phyloP scores from a whole-genome alignment of 176 grass and related monocot genomes.

The Poa annua region DNA sequence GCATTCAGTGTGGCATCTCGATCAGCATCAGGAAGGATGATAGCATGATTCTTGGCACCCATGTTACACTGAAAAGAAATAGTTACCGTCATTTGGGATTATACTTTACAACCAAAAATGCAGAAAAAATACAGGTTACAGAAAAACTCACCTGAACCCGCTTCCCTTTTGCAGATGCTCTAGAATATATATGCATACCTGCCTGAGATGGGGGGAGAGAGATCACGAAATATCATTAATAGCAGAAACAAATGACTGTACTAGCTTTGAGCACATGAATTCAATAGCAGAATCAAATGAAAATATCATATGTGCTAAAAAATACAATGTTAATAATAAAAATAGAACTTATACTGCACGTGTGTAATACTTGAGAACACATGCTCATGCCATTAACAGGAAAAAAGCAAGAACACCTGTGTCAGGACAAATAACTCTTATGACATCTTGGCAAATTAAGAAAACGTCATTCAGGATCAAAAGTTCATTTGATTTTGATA shows the following conservation, averaged over 20 bases:
- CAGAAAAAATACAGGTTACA: conserved; percentile 3
- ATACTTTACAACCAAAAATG: conserved; percentile 25
- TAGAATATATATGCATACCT: conserved; percentile 98
- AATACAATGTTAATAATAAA: conserved; percentile 11
- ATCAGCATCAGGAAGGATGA: conserved; percentile 92
- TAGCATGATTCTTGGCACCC: conserved; percentile 98
- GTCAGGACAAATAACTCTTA: background rate
- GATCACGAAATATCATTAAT: conserved; percentile 19
- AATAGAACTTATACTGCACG: background rate
- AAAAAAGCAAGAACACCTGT: conserved; percentile 15
- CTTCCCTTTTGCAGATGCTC: conserved; percentile 87
- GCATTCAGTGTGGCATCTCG: conserved; percentile 83
- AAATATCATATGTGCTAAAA: background rate
- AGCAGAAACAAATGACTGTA: background rate
- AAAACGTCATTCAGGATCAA: background rate
- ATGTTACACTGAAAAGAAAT: conserved; percentile 82
- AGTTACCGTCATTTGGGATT: conserved; percentile 15
- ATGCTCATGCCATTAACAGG: background rate
- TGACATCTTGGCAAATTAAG: background rate
- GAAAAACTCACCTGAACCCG: conserved; percentile 80
- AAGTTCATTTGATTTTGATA: conserved; percentile 17
- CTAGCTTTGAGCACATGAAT: background rate
- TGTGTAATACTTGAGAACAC: conserved; percentile 9
- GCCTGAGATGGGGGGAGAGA: conserved; percentile 55
- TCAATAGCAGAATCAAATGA: background rate